A percentile compares a stretch with the other conserved stretches of the same genome.
phyloP scores from a whole-genome alignment of 257 asterid species.

The Euphrasia confusa region DNA sequence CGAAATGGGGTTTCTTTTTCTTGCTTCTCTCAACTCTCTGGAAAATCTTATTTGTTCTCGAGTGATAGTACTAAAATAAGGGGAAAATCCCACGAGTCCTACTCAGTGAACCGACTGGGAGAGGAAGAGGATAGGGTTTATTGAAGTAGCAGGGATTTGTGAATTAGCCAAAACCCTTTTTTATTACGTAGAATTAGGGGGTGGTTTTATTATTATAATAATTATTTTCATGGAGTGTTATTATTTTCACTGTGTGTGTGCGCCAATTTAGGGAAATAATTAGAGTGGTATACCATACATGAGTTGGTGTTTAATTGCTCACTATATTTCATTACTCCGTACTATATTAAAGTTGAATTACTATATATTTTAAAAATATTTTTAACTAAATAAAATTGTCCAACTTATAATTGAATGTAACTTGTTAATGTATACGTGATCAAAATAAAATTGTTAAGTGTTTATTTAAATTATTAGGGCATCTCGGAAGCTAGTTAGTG shows the following conservation, averaged over 20 bases:
- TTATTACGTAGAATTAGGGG: too few relatives aligned
- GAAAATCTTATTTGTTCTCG: background rate
- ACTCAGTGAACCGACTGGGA: slow-evolving; percentile 10
- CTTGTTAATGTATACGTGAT: too few relatives aligned
- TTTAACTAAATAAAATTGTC: too few relatives aligned
- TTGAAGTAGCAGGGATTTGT: slow-evolving; percentile 20
- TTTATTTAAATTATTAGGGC: too few relatives aligned
- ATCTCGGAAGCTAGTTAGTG: too few relatives aligned
- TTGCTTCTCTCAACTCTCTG: background rate
- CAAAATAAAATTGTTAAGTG: too few relatives aligned
- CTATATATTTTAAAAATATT: too few relatives aligned
- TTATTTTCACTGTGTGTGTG: slow-evolving; percentile 8
- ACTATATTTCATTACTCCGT: too few relatives aligned
- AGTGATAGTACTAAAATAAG: background rate
- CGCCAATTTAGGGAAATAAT: slow-evolving; percentile 33
- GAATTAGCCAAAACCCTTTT: slow-evolving; percentile 18
- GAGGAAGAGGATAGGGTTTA: slow-evolving; percentile 29
- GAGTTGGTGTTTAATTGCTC: slow-evolving; percentile 28
- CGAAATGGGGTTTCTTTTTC: background rate
- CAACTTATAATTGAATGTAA: too few relatives aligned
- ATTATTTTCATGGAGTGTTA: too few relatives aligned
- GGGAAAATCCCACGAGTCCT: slow-evolving; percentile 17
- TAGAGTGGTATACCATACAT: slow-evolving; percentile 32
- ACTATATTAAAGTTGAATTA: too few relatives aligned
- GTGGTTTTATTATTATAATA: background rate